A percentile compares a stretch with the other conserved stretches of the same genome.
Conservation (phyloP, 768 basidiomycete genomes). For the Lenzites betulinus region DNA sequence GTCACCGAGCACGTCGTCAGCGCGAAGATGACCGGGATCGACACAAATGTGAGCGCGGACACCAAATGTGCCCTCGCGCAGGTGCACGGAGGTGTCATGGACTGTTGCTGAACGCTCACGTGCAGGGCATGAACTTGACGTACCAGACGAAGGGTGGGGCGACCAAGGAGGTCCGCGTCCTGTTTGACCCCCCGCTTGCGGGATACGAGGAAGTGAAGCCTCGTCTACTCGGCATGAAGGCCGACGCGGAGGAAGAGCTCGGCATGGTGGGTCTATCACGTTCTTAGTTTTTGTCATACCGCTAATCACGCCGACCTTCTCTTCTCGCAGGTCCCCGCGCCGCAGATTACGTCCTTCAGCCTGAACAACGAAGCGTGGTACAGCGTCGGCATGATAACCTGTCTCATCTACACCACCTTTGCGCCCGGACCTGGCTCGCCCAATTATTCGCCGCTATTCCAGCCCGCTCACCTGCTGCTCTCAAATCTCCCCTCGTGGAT, state of each 20-base stretch:
- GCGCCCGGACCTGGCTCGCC: slow-evolving; percentile 26
- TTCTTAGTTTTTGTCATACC: background rate
- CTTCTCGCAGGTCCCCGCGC: slow-evolving; percentile 56
- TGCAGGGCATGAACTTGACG: slow-evolving; percentile 69
- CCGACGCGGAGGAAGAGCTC: slow-evolving; percentile 73
- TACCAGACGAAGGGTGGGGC: slow-evolving; percentile 53
- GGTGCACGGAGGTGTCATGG: background rate
- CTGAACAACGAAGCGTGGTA: slow-evolving; percentile 39
- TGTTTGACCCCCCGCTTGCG: slow-evolving; percentile 68
- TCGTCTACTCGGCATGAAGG: slow-evolving; percentile 77
- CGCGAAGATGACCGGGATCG: slow-evolving; percentile 74
- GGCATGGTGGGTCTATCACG: slow-evolving; percentile 62
- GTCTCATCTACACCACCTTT: slow-evolving; percentile 38
- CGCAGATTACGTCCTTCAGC: slow-evolving; percentile 59
- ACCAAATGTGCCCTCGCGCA: background rate
- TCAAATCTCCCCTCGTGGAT: slow-evolving; percentile 20
- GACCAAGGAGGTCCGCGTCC: slow-evolving; percentile 52
- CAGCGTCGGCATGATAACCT: slow-evolving; percentile 30
- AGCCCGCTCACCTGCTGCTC: slow-evolving; percentile 22
- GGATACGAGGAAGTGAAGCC: slow-evolving; percentile 86
- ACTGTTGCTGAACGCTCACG: background rate
- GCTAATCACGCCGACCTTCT: background rate
- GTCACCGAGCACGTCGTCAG: slow-evolving; percentile 53
- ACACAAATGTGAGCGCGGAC: slow-evolving; percentile 52
- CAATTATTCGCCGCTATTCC: slow-evolving; percentile 24